These are phyloP conservation scores for Erigeron philadelphicus DNA, from an alignment of 140 eudicot genomes.

Conservation along the genomic window DNA sequence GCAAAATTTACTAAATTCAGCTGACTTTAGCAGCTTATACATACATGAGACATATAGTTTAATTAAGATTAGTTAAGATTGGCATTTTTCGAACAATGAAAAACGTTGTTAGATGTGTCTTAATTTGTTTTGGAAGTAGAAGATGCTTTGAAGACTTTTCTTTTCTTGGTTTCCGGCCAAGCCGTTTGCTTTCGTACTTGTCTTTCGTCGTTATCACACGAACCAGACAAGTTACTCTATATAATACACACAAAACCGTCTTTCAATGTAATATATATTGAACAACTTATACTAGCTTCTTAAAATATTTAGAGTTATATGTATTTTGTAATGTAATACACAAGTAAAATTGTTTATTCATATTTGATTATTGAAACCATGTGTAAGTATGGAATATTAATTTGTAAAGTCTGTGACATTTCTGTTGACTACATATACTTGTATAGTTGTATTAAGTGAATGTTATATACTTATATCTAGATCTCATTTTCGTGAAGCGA, in stretches of 20 bases:
- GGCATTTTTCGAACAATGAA: neutral
- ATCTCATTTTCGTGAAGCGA: too few relatives aligned
- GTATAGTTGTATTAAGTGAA: too few relatives aligned
- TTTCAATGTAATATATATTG: slow-evolving; percentile 27
- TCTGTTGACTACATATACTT: too few relatives aligned
- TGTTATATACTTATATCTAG: too few relatives aligned
- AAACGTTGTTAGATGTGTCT: slow-evolving; percentile 28
- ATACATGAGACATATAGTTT: neutral
- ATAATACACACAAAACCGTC: slow-evolving; percentile 34
- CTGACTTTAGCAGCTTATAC: neutral
- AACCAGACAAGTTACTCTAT: slow-evolving; percentile 19
- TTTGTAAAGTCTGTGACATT: too few relatives aligned
- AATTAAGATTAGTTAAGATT: neutral
- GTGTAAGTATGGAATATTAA: too few relatives aligned
- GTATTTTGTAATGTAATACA: neutral
- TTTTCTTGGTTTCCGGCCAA: slow-evolving; percentile 33
- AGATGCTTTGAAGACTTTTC: slow-evolving; percentile 37
- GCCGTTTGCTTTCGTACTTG: slow-evolving; percentile 38
- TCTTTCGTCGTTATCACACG: slow-evolving; percentile 24
- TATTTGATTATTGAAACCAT: too few relatives aligned
- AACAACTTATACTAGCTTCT: neutral
- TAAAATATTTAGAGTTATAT: neutral
- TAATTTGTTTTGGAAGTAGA: slow-evolving; percentile 41
- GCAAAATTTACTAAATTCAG: neutral
- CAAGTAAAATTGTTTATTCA: neutral